Base-by-base conservation (phyloP, 2,329 filamentous ascomycete species). In the Onygena corvina region DNA sequence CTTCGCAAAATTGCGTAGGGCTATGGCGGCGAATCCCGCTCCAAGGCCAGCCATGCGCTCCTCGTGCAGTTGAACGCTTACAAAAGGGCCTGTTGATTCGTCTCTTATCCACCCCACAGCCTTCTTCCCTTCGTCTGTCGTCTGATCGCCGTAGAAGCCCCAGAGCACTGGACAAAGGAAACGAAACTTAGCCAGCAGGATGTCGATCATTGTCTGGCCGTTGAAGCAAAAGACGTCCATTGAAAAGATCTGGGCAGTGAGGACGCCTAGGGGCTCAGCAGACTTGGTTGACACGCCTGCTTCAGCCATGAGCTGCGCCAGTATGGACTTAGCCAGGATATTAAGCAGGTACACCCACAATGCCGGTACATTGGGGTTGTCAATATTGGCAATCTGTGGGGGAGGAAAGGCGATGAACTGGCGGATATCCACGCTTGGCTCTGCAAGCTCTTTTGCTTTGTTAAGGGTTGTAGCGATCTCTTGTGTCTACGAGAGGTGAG, bases 101-200 rank as follows among this genome's bases (percentile, higher is more conserved):
- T 79, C 75, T 55, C 73, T 78, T 65, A 73, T 76, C 86, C 87
- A 94, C 0, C 86, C 87, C 2, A 94, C 66, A n/a, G 76, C 74
- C 14, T 66, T 57, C 9, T 81, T 76, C 1, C 86, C 87, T 8
- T 72, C 71, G 40, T 80, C 75, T 0, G 81, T 93, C 53, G 75
- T 80, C 62, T 94, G 86, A 53, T 73, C 80, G 20, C 86, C 89
- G 36, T 79, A 76, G 55, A 89, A 79, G 14, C 90, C 90, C 62
- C 93, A 96, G 0, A 98, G 71, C 1, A 88, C 81, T 0, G 92
- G 90, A 59, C 87, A 94, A 2, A 79, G 74, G 12, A 84, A 73
- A 52, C 88, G 80, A 59, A 86, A 84, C 65, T 96, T 95, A 49
- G 89, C 83, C 59, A 94, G 82, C 25, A 96, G 73, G 52, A 96